A percentile compares a stretch with the other conserved stretches of the same genome.
These are phyloP conservation scores for Pleurotus tuoliensis DNA, from an alignment of 768 basidiomycete species.

Conservation along the genomic window DNA sequence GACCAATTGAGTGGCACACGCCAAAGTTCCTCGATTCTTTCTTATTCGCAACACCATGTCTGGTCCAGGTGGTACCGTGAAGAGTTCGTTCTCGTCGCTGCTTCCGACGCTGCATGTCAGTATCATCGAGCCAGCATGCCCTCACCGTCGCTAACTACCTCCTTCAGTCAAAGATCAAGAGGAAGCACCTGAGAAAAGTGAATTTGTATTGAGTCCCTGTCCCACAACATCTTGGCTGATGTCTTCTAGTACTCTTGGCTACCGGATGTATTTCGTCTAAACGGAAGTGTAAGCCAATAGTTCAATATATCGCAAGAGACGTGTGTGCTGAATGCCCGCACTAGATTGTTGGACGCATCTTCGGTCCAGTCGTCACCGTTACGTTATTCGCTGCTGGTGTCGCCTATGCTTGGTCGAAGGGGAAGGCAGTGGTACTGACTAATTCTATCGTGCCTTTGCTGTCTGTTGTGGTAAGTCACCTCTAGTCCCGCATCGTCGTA, in stretches of 20 bases:
- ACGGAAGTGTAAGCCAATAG: conserved; percentile 65
- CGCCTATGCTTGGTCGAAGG: conserved; percentile 55
- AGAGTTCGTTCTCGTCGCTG: conserved; percentile 3
- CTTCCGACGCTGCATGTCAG: conserved; percentile 1
- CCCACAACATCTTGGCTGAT: conserved; percentile 1
- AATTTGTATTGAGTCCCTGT: background rate
- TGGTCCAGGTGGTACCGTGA: background rate
- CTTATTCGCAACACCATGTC: background rate
- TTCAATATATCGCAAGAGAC: background rate
- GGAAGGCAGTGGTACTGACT: conserved; percentile 59
- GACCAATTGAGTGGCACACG: no score
- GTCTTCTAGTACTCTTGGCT: conserved; percentile 76
- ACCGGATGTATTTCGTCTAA: conserved; percentile 79
- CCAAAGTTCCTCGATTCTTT: no score
- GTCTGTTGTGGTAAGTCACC: conserved; percentile 76
- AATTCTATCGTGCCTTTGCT: conserved; percentile 87
- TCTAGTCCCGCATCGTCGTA: background rate
- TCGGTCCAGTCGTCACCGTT: conserved; percentile 82
- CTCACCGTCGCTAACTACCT: background rate
- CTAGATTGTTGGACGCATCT: conserved; percentile 66
- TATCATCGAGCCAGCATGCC: background rate
- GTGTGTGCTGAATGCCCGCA: background rate
- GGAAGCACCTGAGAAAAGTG: conserved; percentile 52
- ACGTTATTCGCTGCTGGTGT: conserved; percentile 67
- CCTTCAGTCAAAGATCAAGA: conserved; percentile 36